Base-by-base conservation (phyloP, 179 eudicot genomes). In the Spergularia azorica region DNA sequence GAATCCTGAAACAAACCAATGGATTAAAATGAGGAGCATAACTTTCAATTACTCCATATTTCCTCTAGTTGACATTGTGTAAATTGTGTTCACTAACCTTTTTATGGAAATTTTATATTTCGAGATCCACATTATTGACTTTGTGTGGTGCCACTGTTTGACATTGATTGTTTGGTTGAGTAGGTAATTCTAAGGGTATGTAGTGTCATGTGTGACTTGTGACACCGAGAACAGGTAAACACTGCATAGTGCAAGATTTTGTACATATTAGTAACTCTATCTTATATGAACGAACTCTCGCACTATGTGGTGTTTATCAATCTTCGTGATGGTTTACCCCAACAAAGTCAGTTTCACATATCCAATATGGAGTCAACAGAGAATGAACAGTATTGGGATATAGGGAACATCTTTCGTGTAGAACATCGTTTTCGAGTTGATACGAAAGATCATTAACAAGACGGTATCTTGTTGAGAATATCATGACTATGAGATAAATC, bases 71-170 rank as follows among this genome's bases (percentile, higher is more conserved):
- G 26, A 70, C 55, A 43, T 66, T 3, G 14, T n/a, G 1, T 43
- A n/a, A 41, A 41, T 51, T 70, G 62, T 70, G 62, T 56, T 54
- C 26, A 3, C 12, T 54, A 3, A 10, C 62, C 73, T 36, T 70
- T 70, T 70, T 70, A 32, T 70, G 62, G 73, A 14, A 70, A 70
- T 5, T 55, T 70, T 55, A 52, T 14, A 21, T 52, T 70, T 70
- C 17, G 73, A 70, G 62, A 70, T 70, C 73, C 13, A 3, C 21
- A 55, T 21, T 41, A 43, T 65, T 1, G 12, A 48, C 50, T 6
- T 52, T 69, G 61, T 54, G 46, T 70, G 56, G n/a, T 7, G 4
- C 20, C 9, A 65, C 50, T 39, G 51, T 14, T 26, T 70, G 73
- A 50, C 58, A 52, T 20, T 26, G 48, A 54, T 70, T 43, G 36